Evolutionary conservation across 148 eudicot species (phyloP).

Genomic region (Suaeda aralocaspica): DNA sequence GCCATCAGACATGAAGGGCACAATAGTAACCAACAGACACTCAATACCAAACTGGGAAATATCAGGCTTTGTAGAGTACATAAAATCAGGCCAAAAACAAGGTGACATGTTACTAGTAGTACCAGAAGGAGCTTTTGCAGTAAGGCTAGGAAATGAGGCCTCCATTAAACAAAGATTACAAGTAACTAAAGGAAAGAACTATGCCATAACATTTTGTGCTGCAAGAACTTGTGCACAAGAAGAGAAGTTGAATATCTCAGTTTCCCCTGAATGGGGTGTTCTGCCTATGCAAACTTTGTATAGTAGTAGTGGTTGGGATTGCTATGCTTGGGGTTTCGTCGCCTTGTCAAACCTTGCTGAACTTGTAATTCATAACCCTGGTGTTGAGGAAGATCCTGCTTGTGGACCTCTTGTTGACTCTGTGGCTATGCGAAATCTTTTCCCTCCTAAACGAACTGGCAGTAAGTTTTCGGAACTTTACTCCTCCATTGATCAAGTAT

Average conservation of each 20-base stretch:
- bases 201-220: conserved; percentile 77
- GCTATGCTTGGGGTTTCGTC: conserved; percentile 79
- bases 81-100: conserved; percentile 86
- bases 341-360: conserved; percentile 42
- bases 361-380: conserved; percentile 74
- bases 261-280: conserved; percentile 65
- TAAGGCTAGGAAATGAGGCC: conserved; percentile 89
- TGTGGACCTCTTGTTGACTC: conserved; percentile 81
- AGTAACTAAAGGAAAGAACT: conserved; percentile 69
- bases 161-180: conserved; percentile 59
- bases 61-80: conserved; percentile 82
- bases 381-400: conserved; percentile 88
- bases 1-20: conserved; percentile 61
- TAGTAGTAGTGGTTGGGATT: conserved; percentile 92
- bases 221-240: conserved; percentile 94
- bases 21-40: conserved; percentile 38
- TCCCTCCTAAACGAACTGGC: conserved; percentile 59
- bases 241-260: conserved; percentile 69
- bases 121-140: conserved; percentile 77
- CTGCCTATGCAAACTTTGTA: conserved; percentile 85
- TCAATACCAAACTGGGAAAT: conserved; percentile 65
- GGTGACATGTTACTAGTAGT: conserved; percentile 92
- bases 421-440: conserved; percentile 59
- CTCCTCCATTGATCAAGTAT: too few relatives aligned
- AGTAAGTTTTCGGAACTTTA: conserved; percentile 35